phyloP scores from a whole-genome alignment of 139 green algal genomes.

The Chlamydomonas incerta region DNA sequence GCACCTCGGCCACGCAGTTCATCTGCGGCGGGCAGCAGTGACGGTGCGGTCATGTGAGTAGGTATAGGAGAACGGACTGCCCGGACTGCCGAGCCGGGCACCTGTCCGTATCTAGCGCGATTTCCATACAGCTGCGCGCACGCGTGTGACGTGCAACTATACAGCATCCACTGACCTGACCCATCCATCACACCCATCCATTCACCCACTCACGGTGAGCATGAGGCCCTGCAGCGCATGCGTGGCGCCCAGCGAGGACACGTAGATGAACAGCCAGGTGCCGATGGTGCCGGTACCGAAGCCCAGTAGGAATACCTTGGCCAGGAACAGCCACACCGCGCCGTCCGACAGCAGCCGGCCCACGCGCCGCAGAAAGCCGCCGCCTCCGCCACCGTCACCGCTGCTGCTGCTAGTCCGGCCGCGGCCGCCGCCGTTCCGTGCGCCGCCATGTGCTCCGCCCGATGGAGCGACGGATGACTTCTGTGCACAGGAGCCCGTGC shows the following conservation, averaged over 20 bases:
- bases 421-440: no score
- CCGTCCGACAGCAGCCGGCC: neutral
- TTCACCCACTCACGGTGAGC: slow-evolving; percentile 47
- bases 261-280: slow-evolving; percentile 58
- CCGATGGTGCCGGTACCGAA: slow-evolving; percentile 45
- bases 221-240: slow-evolving; percentile 53
- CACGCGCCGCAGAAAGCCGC: neutral
- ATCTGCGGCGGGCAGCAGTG: slow-evolving; percentile 4
- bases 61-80: no score
- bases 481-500: no score
- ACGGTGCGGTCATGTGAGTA: no score
- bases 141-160: no score
- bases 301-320: slow-evolving; percentile 49
- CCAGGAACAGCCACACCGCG: slow-evolving; percentile 43
- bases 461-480: no score
- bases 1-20: slow-evolving; percentile 56
- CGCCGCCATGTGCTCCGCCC: no score
- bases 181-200: no score
- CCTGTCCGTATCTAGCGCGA: no score
- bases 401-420: neutral
- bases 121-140: no score
- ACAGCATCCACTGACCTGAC: no score
- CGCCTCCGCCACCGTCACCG: neutral
- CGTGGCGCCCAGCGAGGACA: slow-evolving; percentile 42
- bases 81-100: no score